Evolutionary conservation across 352 stramenopile species (phyloP), one percentile per base, ranked within the genome.

Genomic region (Pythium angustatum): DNA sequence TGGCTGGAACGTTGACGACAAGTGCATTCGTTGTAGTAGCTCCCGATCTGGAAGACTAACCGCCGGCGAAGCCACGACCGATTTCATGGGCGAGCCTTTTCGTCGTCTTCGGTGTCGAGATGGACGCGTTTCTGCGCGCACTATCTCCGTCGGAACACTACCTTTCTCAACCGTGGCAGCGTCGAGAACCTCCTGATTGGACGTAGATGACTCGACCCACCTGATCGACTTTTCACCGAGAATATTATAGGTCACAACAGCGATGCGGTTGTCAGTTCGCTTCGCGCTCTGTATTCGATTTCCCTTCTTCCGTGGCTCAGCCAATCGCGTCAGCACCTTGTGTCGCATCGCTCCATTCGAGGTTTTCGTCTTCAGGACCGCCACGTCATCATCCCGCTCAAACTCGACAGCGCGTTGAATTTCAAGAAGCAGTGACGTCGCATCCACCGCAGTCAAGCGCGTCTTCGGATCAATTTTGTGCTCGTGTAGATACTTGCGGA

Each of bases 181-280:
- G 17, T 28, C 27, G 12, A 12, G 9, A 10, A 3, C 0, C 11
- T 72, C 34, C 44, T 63, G 61, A 19, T 63, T 45, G 2, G 51
- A 28, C 17, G 31, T 8, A 49, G 43, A 38, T 3, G 38, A 28
- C 41, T 27, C 40, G 15, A 83, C 68, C 80, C 80, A 91, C 22
- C 71, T 77, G 58, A 90, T 73, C 9, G 65, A 76, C 38, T 88
- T 90, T 50, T 91, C 83, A 5, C 83, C 83, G 6, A 91, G 69
- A 19, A 81, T 70, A 49, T 90, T 91, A 58, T 88, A 91, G 0
- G 75, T 75, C 7, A 91, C 72, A 26, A 90, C 68, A 9, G 79
- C 54, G 30, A 80, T 77, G 12, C 66, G 73, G 34, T 62, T 58
- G 9, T 36, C 27, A 47, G 72, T 51, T 2, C 54, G 48, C 28